A percentile compares a stretch with the other conserved stretches of the same genome.
These are phyloP conservation scores for Evernia prunastri DNA, from an alignment of 495 filamentous ascomycete species.

Conservation along the genomic window DNA sequence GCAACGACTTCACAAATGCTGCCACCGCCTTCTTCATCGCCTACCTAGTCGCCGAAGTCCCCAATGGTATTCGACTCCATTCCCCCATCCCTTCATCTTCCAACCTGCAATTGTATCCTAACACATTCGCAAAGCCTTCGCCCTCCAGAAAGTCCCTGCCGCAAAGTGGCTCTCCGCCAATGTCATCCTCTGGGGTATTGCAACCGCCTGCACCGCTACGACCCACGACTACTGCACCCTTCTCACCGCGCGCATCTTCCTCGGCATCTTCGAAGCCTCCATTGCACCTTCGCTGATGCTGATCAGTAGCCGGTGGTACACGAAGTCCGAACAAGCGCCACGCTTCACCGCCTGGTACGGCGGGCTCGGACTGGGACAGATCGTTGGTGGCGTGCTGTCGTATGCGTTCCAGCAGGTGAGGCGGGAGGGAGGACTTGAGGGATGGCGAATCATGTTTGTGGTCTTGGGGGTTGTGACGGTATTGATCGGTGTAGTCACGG, in stretches of 20 bases:
- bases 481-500: conserved; percentile 43
- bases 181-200: conserved; percentile 52
- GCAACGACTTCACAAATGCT: conserved; percentile 50
- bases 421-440: conserved; percentile 35
- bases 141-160: conserved; percentile 49
- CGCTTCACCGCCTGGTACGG: conserved; percentile 62
- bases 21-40: conserved; percentile 53
- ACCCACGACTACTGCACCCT: conserved; percentile 44
- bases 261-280: conserved; percentile 60
- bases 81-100: neutral
- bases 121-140: conserved; percentile 20
- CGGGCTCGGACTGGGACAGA: conserved; percentile 57
- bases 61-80: conserved; percentile 37
- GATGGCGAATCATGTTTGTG: conserved; percentile 61
- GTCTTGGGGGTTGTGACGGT: conserved; percentile 54
- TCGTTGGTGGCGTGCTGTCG: conserved; percentile 54
- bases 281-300: conserved; percentile 53
- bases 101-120: neutral
- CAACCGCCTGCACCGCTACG: conserved; percentile 50
- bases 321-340: conserved; percentile 53
- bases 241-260: conserved; percentile 47
- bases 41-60: conserved; percentile 48
- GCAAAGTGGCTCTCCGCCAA: conserved; percentile 52
- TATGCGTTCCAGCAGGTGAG: conserved; percentile 55
- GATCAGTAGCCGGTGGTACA: conserved; percentile 53